A percentile compares a stretch with the other conserved stretches of the same genome.
These are phyloP conservation scores for Botrytis cinerea DNA, from an alignment of 2,329 filamentous ascomycete species.

Conservation along the genomic window DNA sequence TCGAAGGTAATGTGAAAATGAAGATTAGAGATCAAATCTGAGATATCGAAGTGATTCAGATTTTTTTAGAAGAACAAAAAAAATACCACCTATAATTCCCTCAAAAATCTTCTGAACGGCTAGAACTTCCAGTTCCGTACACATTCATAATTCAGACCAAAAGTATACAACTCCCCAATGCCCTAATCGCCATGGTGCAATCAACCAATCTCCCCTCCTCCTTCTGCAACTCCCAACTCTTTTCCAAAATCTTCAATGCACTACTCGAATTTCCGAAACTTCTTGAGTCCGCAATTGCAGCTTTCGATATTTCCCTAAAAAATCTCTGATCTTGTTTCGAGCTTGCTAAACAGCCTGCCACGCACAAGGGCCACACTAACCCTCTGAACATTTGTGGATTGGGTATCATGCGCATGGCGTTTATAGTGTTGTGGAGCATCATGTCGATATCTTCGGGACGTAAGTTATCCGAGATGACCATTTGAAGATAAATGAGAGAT, in stretches of 20 bases:
- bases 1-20: not conserved
- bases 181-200: conserved; percentile 22
- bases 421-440: conserved; percentile 25
- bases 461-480: conserved; percentile 1
- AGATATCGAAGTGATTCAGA: not conserved
- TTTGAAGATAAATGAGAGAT: conserved; percentile 31
- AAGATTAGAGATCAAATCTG: not conserved
- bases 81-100: not conserved
- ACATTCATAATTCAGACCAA: conserved; percentile 15
- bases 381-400: conserved; percentile 27
- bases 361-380: conserved; percentile 31
- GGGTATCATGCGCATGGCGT: conserved; percentile 25
- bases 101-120: too few species aligned
- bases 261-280: conserved; percentile 28
- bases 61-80: not conserved
- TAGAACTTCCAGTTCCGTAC: too few species aligned
- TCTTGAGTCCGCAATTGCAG: conserved; percentile 20
- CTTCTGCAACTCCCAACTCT: conserved; percentile 27
- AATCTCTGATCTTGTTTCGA: conserved; percentile 26
- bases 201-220: conserved; percentile 22
- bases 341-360: conserved; percentile 33
- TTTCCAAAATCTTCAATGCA: conserved; percentile 28
- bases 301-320: conserved; percentile 22
- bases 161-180: conserved; percentile 25
- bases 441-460: conserved; percentile 9